Evolutionary conservation across 495 filamentous ascomycete species (phyloP), one percentile per base, ranked within the genome.

Genomic region (Sordaria brevicollis): DNA sequence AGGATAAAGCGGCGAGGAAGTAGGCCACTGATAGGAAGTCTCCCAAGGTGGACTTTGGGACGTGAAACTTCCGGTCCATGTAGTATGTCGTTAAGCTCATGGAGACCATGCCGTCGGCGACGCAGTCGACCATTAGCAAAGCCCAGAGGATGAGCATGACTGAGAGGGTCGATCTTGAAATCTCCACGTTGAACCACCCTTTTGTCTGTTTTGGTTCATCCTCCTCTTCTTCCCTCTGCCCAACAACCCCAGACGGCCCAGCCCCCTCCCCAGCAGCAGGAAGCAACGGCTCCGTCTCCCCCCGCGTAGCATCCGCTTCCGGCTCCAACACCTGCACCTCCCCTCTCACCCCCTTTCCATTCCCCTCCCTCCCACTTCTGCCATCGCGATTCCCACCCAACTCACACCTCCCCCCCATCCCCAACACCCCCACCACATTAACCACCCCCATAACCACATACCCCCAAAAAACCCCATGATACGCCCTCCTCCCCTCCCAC

Each of bases 81-180:
- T 89, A 96, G 79, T 91, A 93, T 39, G 88, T 90, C 65, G 90
- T 89, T 83, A 89, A 87, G 1, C 90, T 89, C 71, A 90, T 83
- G 25, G 87, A 86, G 66, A 89, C 90, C 82, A 96, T 88, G 35
- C 92, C 92, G 49, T 90, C 91, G 3, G 92, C 91, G 57, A 95
- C 84, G 0, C 89, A 89, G 80, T 97, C 93, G 3, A 96, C 76
- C 41, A 87, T 86, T 72, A 97, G 89, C 11, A 97, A 81, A 67
- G 92, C 84, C 80, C 91, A 93, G 0, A 97, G 81, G 19, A 89
- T 86, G 65, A 89, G 76, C 69, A 96, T 86, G 68, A 92, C 84
- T 1, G 82, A 80, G 41, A 86, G 82, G 11, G 89, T 86, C 41
- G 86, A 77, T 2, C 73, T 73, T 8, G 89, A 89, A 29, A 91